A percentile compares a stretch with the other conserved stretches of the same genome.
phyloP scores from a whole-genome alignment of 352 stramenopile genomes.

The Phytophthora agathidicida region DNA sequence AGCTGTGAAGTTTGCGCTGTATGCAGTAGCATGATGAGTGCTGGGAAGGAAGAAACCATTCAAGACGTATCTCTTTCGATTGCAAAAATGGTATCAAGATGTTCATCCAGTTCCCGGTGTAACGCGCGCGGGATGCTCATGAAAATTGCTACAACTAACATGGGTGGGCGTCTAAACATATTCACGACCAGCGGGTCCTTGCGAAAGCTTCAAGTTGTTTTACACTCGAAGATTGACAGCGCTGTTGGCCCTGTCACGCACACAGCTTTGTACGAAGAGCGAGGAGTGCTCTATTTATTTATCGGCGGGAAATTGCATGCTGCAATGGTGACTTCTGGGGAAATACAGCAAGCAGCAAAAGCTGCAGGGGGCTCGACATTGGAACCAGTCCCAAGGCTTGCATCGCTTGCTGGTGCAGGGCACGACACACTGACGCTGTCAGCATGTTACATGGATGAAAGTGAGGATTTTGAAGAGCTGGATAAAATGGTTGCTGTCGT shows the following conservation, averaged over 20 bases:
- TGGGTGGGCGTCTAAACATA: conserved; percentile 44
- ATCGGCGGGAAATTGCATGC: conserved; percentile 39
- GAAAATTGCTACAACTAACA: conserved; percentile 48
- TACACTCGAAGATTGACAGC: conserved; percentile 28
- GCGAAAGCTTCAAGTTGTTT: conserved; percentile 39
- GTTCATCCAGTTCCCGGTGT: conserved; percentile 1
- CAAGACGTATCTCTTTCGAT: conserved; percentile 34
- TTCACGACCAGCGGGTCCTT: conserved; percentile 44
- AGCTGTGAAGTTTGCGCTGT: conserved; percentile 58
- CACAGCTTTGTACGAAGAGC: conserved; percentile 43
- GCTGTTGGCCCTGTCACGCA: conserved; percentile 38
- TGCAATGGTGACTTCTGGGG: conserved; percentile 20
- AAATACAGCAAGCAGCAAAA: neutral
- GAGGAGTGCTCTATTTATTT: conserved; percentile 47
- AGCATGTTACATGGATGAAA: conserved; percentile 39
- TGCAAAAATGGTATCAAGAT: conserved; percentile 32
- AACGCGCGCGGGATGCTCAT: conserved; percentile 5
- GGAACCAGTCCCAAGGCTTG: neutral
- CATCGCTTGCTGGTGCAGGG: neutral
- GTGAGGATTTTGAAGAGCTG: conserved; percentile 27
- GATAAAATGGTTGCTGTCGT: conserved; percentile 38
- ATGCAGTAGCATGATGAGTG: conserved; percentile 57
- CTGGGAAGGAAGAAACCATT: conserved; percentile 25
- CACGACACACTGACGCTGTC: conserved; percentile 15
- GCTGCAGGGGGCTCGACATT: neutral